Evolutionary conservation across 176 grass and related monocot genomes (phyloP).

Genomic region (Avena insularis): DNA sequence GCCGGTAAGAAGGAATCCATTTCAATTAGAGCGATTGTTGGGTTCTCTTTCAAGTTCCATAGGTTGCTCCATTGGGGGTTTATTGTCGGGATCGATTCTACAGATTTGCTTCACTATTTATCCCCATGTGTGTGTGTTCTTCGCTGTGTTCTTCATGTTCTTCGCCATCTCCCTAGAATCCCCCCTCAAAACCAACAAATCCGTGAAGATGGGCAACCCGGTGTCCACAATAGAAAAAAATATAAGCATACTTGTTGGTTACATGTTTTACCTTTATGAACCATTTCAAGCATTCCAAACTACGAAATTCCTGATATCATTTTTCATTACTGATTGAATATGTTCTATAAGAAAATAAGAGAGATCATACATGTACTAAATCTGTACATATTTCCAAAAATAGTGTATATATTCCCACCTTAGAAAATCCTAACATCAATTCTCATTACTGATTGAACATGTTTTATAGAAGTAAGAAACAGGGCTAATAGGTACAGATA

Average conservation of each 20-base stretch:
- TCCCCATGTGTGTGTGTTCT: no score
- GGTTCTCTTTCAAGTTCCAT: no score
- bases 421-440: not conserved
- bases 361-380: not conserved
- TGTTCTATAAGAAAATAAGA: not conserved
- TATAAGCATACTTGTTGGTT: not conserved
- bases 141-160: no score
- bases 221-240: no score
- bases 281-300: constrained; percentile 11
- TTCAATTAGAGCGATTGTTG: no score
- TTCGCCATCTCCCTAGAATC: no score
- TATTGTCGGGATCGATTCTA: no score
- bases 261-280: constrained; percentile 7
- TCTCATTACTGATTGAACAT: constrained; percentile 1
- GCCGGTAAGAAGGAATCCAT: no score
- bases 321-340: constrained; percentile 13
- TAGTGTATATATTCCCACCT: not conserved
- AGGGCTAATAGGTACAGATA: constrained; percentile 10
- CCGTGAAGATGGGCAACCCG: no score
- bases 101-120: no score
- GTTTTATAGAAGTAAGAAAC: not conserved
- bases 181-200: no score
- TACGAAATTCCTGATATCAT: not conserved
- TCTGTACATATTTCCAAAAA: not conserved
- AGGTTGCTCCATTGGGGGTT: no score